Evolutionary conservation across 2,329 filamentous ascomycete species (phyloP), one percentile per base, ranked within the genome.

Genomic region (Talaromyces sp.): DNA sequence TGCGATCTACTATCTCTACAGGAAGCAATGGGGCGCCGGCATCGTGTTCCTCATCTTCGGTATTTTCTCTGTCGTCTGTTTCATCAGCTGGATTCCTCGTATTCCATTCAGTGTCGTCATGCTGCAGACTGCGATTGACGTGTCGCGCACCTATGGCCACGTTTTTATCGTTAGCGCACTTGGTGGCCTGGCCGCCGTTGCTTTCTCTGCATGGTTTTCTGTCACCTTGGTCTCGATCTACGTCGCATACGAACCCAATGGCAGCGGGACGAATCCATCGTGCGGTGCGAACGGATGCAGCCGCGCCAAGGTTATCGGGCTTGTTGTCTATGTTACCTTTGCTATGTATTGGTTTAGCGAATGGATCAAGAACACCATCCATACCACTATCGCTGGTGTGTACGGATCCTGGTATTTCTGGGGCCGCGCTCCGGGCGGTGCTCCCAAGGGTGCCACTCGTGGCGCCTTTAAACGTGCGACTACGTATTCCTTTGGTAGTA

Each of bases 401-500:
- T 97, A 96, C 69, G 93, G 92, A 1, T 89, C 89, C 0, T 98
- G 93, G 93, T 98, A 96, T 78, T 97, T 96, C 73, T 89, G 85
- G 66, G 77, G 81, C 8, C 78, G 83, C 30, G 83, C 85, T 60
- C 77, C 85, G 0, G 77, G 82, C 61, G 84, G 86, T 51, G 89
- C 91, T 69, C 92, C 93, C 32, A 87, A 84, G 65, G 87, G 87
- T 11, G 88, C 91, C 0, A 97, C 93, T 0, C 85, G 92, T 13
- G 90, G 91, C n/a, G 90, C 93, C 0, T 84, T 95, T 65, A 88
- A 85, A 68, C 86, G 93, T 15, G 86, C 92, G 0, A 81, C 95
- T 64, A 97, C 93, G 1, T 95, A 95, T 79, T 95, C 90, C 67
- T 97, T 97, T 63, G 93, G 93, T 17, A 95, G 90, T 66, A 95